A percentile compares a stretch with the other conserved stretches of the same genome.
phyloP scores from a whole-genome alignment of 73 alveolate genomes.

The Loxodes magnus region DNA sequence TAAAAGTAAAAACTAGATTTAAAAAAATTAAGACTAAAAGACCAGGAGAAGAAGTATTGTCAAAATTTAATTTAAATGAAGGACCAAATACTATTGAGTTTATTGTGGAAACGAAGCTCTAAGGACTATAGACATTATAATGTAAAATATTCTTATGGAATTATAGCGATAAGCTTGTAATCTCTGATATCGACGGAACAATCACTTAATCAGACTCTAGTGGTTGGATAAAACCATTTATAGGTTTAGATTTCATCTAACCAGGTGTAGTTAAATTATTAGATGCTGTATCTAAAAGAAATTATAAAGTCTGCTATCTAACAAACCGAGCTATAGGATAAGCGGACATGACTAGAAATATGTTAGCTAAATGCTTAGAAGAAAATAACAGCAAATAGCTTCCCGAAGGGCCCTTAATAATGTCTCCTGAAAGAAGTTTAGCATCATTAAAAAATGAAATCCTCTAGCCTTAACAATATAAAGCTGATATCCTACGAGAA shows the following conservation, averaged over 20 bases:
- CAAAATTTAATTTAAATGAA: slow-evolving; percentile 27
- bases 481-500: slow-evolving; percentile 7
- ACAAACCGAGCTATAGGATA: slow-evolving; percentile 77
- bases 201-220: slow-evolving; percentile 71
- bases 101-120: slow-evolving; percentile 33
- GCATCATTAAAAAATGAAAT: neutral
- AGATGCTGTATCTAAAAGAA: slow-evolving; percentile 40
- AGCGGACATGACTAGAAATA: slow-evolving; percentile 59
- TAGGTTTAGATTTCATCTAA: slow-evolving; percentile 80
- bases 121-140: slow-evolving; percentile 43
- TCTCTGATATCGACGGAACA: slow-evolving; percentile 86
- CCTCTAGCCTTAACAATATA: slow-evolving; percentile 3
- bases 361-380: too few species aligned
- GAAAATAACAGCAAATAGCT: too few species aligned
- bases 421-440: slow-evolving; percentile 9
- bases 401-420: slow-evolving; percentile 11
- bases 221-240: slow-evolving; percentile 67
- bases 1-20: neutral
- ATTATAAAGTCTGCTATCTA: slow-evolving; percentile 72
- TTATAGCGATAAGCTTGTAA: slow-evolving; percentile 40
- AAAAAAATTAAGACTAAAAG: slow-evolving; percentile 13
- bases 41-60: slow-evolving; percentile 53
- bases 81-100: slow-evolving; percentile 61
- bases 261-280: slow-evolving; percentile 47
- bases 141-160: slow-evolving; percentile 67